Percentiles rank a stretch among this genome's conserved stretches.
Conservation (phyloP, 2,329 filamentous ascomycete species). For the Alternaria sp. region DNA sequence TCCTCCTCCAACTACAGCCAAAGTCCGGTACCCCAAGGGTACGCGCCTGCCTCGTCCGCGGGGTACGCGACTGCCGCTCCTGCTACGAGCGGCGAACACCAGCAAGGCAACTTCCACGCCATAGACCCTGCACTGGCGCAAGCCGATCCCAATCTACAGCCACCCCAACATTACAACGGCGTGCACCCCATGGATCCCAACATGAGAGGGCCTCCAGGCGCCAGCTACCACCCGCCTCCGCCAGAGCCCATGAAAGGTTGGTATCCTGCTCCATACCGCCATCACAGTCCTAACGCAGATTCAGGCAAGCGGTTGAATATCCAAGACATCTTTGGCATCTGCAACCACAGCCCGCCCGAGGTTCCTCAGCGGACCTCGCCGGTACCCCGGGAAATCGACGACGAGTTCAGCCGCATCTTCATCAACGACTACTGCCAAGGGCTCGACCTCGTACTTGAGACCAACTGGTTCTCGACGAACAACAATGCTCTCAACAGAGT, state of each 20-base stretch:
- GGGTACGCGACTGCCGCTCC: constrained; percentile 45
- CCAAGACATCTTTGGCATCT: constrained; percentile 44
- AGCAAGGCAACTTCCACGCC: constrained; percentile 62
- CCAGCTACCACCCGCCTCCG: constrained; percentile 20
- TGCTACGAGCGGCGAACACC: constrained; percentile 43
- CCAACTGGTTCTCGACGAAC: constrained; percentile 75
- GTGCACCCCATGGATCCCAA: constrained; percentile 41
- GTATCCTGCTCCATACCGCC: not conserved
- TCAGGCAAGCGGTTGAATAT: constrained; percentile 46
- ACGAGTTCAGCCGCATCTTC: constrained; percentile 43
- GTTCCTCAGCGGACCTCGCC: constrained; percentile 38
- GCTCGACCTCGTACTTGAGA: constrained; percentile 62
- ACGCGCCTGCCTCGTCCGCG: constrained; percentile 53
- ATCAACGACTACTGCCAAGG: constrained; percentile 45
- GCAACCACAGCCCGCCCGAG: constrained; percentile 44
- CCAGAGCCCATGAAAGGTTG: constrained; percentile 41
- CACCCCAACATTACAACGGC: constrained; percentile 42
- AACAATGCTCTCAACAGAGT: constrained; percentile 58
- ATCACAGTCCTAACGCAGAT: constrained; percentile 6
- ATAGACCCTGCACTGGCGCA: constrained; percentile 71
- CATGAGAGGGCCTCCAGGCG: constrained; percentile 35
- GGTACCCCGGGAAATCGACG: constrained; percentile 38
- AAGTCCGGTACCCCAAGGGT: constrained; percentile 50
- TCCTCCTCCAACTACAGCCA: constrained; percentile 45
- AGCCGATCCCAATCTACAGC: constrained; percentile 39